Conservation (phyloP, 2,329 filamentous ascomycete species). For the Exophiala mesophila region DNA sequence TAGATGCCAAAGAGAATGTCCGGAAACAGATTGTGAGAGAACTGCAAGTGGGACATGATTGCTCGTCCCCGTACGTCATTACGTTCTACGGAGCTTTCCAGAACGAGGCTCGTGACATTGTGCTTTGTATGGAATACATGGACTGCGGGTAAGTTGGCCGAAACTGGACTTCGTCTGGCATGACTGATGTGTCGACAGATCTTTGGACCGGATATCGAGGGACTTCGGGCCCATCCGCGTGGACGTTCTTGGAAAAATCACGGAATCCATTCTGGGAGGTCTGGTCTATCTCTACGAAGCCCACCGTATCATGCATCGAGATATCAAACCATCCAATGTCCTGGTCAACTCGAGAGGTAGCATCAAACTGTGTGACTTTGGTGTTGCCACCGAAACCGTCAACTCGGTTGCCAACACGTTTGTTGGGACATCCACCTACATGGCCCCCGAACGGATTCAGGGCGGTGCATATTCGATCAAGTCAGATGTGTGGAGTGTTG, state of each 20-base stretch:
- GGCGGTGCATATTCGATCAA: constrained; percentile 96
- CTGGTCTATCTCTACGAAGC: constrained; percentile 92
- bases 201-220: constrained; percentile 87
- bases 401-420: constrained; percentile 98
- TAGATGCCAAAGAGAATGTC: constrained; percentile 96
- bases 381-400: constrained; percentile 94
- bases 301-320: constrained; percentile 97
- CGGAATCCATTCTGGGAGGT: constrained; percentile 88
- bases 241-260: constrained; percentile 95
- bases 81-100: constrained; percentile 97
- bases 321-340: constrained; percentile 98
- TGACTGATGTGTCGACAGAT: constrained; percentile 49
- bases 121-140: constrained; percentile 99
- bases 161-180: constrained; percentile 13
- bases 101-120: constrained; percentile 94
- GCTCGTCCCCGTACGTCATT: constrained; percentile 94
- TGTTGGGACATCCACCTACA: constrained; percentile 97
- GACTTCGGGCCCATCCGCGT: constrained; percentile 93
- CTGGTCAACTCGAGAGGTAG: constrained; percentile 88
- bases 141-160: constrained; percentile 78
- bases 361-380: constrained; percentile 98
- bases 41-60: constrained; percentile 96
- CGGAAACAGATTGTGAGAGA: constrained; percentile 95
- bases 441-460: constrained; percentile 97
- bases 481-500: constrained; percentile 98